Base-by-base conservation (phyloP, 331 rosid species). In the Cydonia oblonga region DNA sequence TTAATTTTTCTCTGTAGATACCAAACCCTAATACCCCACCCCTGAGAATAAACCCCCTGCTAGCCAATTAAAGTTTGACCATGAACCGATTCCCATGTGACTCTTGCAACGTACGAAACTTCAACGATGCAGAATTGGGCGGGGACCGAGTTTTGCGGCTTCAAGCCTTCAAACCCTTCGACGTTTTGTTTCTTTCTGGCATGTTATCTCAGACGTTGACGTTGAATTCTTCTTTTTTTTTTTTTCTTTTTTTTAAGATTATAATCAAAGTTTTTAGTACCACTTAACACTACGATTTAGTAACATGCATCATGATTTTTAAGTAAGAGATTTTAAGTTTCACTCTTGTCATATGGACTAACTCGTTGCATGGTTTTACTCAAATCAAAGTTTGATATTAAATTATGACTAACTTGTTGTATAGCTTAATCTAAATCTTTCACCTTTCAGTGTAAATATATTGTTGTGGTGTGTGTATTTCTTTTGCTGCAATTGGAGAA, bases 181-280 rank as follows among this genome's bases (percentile, higher is more conserved):
- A 49, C 19, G 25, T 14, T 30, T 25, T 66, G 49, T 73, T 84
- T 30, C 60, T 78, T 0, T 0, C 25, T 81, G 74, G 69, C 81
- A 82, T 81, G 54, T 76, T 3, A 68, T 82, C 83, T 23, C 70
- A 59, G 30, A 61, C 85, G 89, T 90, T 87, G 93, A 90, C 82
- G 77, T 90, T 87, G 87, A 90, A 87, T 87, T 38, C 91, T 83
- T 86, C 88, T 71, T 16, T 65, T 26, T 70, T 33, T 35, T 35
- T 9, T 33, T 35, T 35, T 9, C n/a, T 16, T 65, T 26, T 70
- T 33, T 35, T 35, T 9, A 35, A 35, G 11, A 2, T 35, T 8
- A 35, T 49, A 49, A 49, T 49, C 9, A 49, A 49, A 49, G 54
- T 49, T 16, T 16, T 1, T 49, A 16, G 1, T 49, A 49, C 0